Conservation (phyloP, 192 early-diverging fungal species). For the Oehlia diaphana region DNA sequence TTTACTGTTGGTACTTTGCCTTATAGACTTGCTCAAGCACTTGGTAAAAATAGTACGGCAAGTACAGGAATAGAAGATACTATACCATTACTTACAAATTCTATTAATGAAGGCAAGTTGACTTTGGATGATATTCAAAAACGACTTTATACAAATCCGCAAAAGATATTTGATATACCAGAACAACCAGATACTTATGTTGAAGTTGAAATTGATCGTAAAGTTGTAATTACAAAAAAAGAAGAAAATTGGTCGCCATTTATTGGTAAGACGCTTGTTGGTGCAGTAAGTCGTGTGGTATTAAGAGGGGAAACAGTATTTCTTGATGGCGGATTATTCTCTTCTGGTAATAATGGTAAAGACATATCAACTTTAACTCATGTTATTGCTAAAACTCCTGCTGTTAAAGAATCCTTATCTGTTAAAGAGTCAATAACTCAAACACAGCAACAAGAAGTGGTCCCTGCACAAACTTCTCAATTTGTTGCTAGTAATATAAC, state of each 20-base stretch:
- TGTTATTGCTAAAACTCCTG: conserved; percentile 35
- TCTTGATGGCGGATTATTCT: conserved; percentile 73
- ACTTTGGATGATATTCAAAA: conserved; percentile 74
- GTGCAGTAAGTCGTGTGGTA: conserved; percentile 88
- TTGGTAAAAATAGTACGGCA: conserved; percentile 43
- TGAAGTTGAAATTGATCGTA: conserved; percentile 89
- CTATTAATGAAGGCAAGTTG: conserved; percentile 76
- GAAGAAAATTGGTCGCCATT: conserved; percentile 50
- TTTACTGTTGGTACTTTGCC: conserved; percentile 83
- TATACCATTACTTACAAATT: conserved; percentile 78
- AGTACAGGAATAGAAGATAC: conserved; percentile 64
- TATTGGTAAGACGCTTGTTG: conserved; percentile 58
- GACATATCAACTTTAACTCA: conserved; percentile 48
- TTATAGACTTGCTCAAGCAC: conserved; percentile 56
- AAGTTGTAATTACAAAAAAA: conserved; percentile 45
- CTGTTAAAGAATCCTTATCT: conserved; percentile 19
- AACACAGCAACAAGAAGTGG: neutral
- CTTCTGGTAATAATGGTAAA: conserved; percentile 44
- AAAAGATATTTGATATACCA: conserved; percentile 89
- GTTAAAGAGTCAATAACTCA: conserved; percentile 12
- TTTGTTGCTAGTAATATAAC: conserved; percentile 1
- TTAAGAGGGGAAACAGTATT: conserved; percentile 81
- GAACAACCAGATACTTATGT: conserved; percentile 91
- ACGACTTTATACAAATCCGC: conserved; percentile 82
- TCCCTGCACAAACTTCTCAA: conserved; percentile 11